Evolutionary conservation across 108 stramenopile genomes (phyloP), one percentile per base, ranked within the genome.

Genomic region (Seminavis robusta): DNA sequence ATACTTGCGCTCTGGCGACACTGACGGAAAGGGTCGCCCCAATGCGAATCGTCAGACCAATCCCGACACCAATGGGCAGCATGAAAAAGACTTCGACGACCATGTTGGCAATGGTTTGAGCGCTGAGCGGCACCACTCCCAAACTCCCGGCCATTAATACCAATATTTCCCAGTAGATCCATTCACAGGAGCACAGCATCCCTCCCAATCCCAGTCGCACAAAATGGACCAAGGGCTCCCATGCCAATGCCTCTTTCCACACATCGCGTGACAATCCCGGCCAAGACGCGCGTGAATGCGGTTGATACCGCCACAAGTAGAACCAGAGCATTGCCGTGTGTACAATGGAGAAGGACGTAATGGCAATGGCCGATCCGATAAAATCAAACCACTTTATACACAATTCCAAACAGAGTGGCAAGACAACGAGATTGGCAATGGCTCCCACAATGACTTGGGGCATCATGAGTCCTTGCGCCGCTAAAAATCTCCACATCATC

Each of bases 131-230:
- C 10, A 74, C 47, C 0, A 76, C 69, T 24, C 79, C 79, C 41
- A 76, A 29, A 7, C 47, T 71, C 29, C 79, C 79, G 24, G 73
- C 54, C 48, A 76, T 4, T 0, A 80, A 26, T 0, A 41, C 57
- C 20, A 68, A 11, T 0, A 26, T 28, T 52, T 76, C 79, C 74
- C 79, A 80, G 33, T 57, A 80, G 41, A 71, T 25, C 79, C 74
- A 80, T 47, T 75, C 74, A 11, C 36, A 62, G 13, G 23, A 17
- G 4, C 74, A 57, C 0, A 80, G 15, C 33, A 80, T 68, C 0
- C 79, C 79, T n/a, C 79, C 79, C 3, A 68, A 13, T 20, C 71
- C 63, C 43, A 78, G 38, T 6, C 7, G 0, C 7, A 55, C 8
- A 30, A 54, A 62, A 7, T 39, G 7, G 17, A 41, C 17, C 4